Base-by-base conservation (phyloP, 768 basidiomycete species). In the Krasilnikovozyma curviuscula region DNA sequence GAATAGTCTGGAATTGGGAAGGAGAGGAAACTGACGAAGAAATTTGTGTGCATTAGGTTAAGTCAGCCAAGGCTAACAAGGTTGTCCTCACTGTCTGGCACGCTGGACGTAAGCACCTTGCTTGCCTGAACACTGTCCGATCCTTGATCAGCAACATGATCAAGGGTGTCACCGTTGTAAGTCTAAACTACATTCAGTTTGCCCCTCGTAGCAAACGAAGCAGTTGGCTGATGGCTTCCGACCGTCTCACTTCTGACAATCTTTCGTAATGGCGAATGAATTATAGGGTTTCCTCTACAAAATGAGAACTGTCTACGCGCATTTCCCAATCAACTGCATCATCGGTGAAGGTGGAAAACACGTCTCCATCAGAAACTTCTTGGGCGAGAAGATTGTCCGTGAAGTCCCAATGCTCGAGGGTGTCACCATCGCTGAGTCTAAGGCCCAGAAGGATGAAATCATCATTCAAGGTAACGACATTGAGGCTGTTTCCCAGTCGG, bases 301-400 rank as follows among this genome's bases (percentile, higher is more conserved):
- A 80, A 95, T 99, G 91, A 84, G 89, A 59, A 75, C 86, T 24
- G 93, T 99, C 44, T 99, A 97, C 63, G 93, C 93, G 59, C 93
- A 99, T 73, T 99, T 99, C 73, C 93, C 93, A 53, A 93, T 99
- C 74, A 98, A 98, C 73, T 80, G 81, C 65, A 91, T 93, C 65
- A 83, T 91, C 60, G 78, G 82, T 65, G 76, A 82, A 7, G 65
- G 66, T 51, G 84, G 82, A 45, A 65, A 61, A 32, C 66, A 75
- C 40, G 67, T 89, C 40, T 88, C 91, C 66, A 91, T 93, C 66
- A 81, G 88, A 55, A 91, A 89, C 69, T 89, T 91, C 70, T 70
- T 52, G 23, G 49, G 58, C 21, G 66, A 67, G 63, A 67, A 95
- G 85, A 81, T 78, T 61, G 82, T 91, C 55, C 81, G 93, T 61